Conservation (phyloP, 768 basidiomycete genomes). For the Suillus americanus region DNA sequence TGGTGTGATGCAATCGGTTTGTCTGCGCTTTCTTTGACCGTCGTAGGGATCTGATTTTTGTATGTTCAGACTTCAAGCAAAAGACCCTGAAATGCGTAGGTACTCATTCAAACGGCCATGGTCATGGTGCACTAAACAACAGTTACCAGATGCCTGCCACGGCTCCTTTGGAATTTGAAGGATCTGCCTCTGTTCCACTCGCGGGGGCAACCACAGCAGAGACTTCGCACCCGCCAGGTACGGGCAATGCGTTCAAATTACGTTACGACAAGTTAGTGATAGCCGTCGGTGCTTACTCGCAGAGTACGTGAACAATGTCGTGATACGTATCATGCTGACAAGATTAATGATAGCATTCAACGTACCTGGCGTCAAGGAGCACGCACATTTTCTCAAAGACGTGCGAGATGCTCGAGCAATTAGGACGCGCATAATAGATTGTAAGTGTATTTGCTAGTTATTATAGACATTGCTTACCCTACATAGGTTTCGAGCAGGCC, state of each 20-base stretch:
- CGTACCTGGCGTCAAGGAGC: constrained; percentile 76
- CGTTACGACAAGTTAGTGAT: constrained; percentile 82
- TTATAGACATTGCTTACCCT: not conserved
- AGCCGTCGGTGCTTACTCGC: constrained; percentile 82
- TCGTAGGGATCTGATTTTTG: constrained; percentile 2
- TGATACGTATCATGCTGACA: constrained; percentile 8
- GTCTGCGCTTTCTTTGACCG: constrained; percentile 8
- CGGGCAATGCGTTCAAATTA: constrained; percentile 50
- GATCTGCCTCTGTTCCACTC: constrained; percentile 10
- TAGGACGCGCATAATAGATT: constrained; percentile 71
- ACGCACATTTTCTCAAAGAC: constrained; percentile 82
- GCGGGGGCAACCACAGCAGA: constrained; percentile 18
- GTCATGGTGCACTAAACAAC: not conserved
- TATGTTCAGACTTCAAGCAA: constrained; percentile 51
- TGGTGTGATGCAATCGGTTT: constrained; percentile 75
- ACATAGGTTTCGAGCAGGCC: constrained; percentile 78
- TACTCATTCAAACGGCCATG: constrained; percentile 10
- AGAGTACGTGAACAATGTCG: constrained; percentile 49
- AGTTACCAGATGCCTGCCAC: constrained; percentile 62
- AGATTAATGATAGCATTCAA: constrained; percentile 49
- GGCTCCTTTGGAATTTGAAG: constrained; percentile 37
- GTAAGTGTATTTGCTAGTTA: constrained; percentile 33
- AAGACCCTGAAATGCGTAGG: constrained; percentile 62
- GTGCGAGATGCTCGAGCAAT: constrained; percentile 74
- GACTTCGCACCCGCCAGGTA: constrained; percentile 16